Evolutionary conservation across 768 basidiomycete genomes (phyloP).

Genomic region (Suillus subalutaceus): DNA sequence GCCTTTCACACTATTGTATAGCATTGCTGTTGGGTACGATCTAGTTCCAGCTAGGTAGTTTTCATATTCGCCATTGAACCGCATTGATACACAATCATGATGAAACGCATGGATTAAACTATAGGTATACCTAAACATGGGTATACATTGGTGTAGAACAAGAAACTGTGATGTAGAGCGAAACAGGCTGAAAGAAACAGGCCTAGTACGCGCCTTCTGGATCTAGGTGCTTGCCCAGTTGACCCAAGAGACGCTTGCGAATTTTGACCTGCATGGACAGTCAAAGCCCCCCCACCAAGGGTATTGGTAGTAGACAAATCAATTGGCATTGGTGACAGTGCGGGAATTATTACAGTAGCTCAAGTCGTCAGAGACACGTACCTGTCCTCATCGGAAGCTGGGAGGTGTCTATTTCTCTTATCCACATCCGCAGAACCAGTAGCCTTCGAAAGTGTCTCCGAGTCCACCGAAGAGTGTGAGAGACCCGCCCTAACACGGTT

Average conservation of each 20-base stretch:
- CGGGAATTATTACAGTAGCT: too few relatives aligned
- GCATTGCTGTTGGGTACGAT: neutral
- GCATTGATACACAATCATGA: neutral
- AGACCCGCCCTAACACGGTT: slow-evolving; percentile 39
- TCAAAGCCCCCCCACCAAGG: too few relatives aligned
- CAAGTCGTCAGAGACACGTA: too few relatives aligned
- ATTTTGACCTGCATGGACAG: too few relatives aligned
- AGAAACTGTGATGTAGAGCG: neutral
- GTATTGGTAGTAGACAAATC: too few relatives aligned
- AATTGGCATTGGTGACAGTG: too few relatives aligned
- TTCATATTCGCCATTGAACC: too few relatives aligned
- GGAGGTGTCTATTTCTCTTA: slow-evolving; percentile 55
- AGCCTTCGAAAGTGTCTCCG: slow-evolving; percentile 69
- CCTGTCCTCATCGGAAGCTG: too few relatives aligned
- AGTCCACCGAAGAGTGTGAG: slow-evolving; percentile 57
- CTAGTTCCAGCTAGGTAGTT: too few relatives aligned
- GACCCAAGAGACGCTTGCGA: too few relatives aligned
- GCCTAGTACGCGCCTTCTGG: too few relatives aligned
- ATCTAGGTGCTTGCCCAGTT: too few relatives aligned
- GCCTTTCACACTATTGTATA: neutral
- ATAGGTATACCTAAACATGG: neutral
- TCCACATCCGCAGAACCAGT: slow-evolving; percentile 67
- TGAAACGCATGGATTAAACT: neutral
- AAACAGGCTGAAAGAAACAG: neutral
- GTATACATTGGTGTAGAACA: neutral